Evolutionary conservation across 164 flowering plant genomes (phyloP), one percentile per base, ranked within the genome.

Genomic region (Annona cherimola): DNA sequence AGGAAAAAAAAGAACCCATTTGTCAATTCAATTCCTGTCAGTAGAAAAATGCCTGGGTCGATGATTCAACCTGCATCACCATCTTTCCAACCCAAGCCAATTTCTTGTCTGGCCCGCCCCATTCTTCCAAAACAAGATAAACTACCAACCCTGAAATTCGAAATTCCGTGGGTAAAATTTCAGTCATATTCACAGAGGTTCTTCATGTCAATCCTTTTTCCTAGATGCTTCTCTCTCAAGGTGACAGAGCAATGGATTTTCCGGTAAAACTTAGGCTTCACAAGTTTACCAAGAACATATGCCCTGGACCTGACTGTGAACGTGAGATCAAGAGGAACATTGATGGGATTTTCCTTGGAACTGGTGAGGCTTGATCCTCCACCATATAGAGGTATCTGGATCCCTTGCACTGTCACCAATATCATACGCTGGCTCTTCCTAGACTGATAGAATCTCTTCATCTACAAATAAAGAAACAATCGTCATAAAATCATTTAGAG

Each of bases 351-450:
- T n/a, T 68, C 78, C 5, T 67, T 64, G 5, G 74, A 79, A 41
- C 70, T 77, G 40, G 68, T 68, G 2, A 87, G 71, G 1, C 66
- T 69, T 2, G 94, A 73, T 1, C 88, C 76, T 3, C 86, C 93
- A 0, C 99, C 98, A 59, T 95, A 95, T 5, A 93, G 81, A 2
- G 99, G 97, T 41, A 89, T 85, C 68, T 87, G 90, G 18, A 74
- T 68, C 16, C 88, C 96, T 5, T 57, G 11, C 61, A 94, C 90
- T 64, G 54, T 68, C 4, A 81, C 81, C 11, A 26, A 62, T 35
- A 89, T 63, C 43, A 5, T 69, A 19, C 86, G 45, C 54, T 86
- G 72, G 35, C 84, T 88, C 85, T 90, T 91, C 81, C 97, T 85
- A 5, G 84, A 69, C 71, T 84, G 83, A 45, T 88, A 89, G 64